A percentile compares a stretch with the other conserved stretches of the same genome.
These are phyloP conservation scores for Trichoderma sp. DNA, from an alignment of 2,329 filamentous ascomycete genomes.

Conservation along the genomic window DNA sequence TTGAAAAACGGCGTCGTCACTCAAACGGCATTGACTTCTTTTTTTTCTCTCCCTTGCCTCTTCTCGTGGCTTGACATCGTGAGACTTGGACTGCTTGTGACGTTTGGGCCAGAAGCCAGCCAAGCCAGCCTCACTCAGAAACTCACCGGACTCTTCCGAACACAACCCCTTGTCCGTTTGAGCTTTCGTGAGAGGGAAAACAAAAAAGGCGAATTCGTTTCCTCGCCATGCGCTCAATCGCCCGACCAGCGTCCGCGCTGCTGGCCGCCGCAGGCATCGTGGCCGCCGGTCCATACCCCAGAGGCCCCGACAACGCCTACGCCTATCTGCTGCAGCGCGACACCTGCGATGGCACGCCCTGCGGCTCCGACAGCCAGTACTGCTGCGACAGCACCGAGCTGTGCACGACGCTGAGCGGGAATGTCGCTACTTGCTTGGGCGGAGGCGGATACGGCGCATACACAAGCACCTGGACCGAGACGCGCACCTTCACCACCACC, in stretches of 20 bases:
- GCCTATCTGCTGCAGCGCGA: conserved; percentile 49
- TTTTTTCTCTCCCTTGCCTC: background rate
- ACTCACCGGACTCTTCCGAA: background rate
- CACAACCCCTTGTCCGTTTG: background rate
- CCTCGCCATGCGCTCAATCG: conserved; percentile 16
- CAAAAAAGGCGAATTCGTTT: background rate
- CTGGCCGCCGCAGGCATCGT: conserved; percentile 35
- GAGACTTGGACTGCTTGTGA: background rate
- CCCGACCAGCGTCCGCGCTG: conserved; percentile 27
- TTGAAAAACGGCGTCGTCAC: background rate
- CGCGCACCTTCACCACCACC: conserved; percentile 59
- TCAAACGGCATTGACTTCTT: background rate
- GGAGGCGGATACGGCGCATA: conserved; percentile 38
- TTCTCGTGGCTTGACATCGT: background rate
- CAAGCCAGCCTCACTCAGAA: background rate
- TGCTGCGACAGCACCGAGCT: conserved; percentile 51
- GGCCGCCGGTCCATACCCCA: conserved; percentile 49
- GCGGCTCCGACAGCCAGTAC: conserved; percentile 54
- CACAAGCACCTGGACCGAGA: conserved; percentile 62
- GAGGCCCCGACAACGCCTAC: conserved; percentile 46
- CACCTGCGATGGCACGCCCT: conserved; percentile 45
- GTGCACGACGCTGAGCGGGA: conserved; percentile 50
- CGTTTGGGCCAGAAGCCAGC: background rate
- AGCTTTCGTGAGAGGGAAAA: background rate
- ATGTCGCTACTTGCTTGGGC: conserved; percentile 49